Base-by-base conservation (phyloP, 129 eudicot species). In the Rutidosis leptorrhynchoides region DNA sequence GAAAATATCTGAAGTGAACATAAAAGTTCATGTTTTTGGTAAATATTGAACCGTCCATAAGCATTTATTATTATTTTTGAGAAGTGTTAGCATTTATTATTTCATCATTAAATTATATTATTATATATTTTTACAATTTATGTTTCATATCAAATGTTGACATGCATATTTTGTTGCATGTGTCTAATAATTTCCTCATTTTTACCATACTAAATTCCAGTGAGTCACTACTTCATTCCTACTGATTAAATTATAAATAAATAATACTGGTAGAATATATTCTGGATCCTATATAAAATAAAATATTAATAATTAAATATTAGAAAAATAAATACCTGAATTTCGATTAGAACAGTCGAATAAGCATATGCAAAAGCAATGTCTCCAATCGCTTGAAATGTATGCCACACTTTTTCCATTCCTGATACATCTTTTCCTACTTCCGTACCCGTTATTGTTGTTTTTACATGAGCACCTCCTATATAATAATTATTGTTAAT, bases 321-420 rank as follows among this genome's bases (percentile, higher is more conserved):
- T n/a, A n/a, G n/a, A n/a, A 4, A 24, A 21, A 7, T 35, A 37
- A 67, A 67, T 16, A 75, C 97, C 97, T 90, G 97, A 30, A 90
- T 90, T 56, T 90, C 97, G 15, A 90, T 78, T 64, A 90, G 90
- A 65, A 90, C 91, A 22, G 82, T 82, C 10, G 97, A 82, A 57
- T 64, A 90, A 58, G 90, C 88, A 62, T 90, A 86, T 9, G 97
- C 88, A 37, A 90, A 90, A 26, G 97, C 97, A 3, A 90, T 84
- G 70, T 86, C 84, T 23, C 97, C 95, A 16, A 90, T 75, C 48
- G 97, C 90, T 75, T 90, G 97, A 28, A 86, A 86, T 20, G 82
- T 80, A 56, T 60, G 78, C 97, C 97, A 90, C 16, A 90, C 68
- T 67, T 90, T 90, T 9, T 90, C 84, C 2, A 78, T 7, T 0